These are phyloP conservation scores for Lagenaria siceraria DNA, from an alignment of 306 rosid species.

Conservation along the genomic window DNA sequence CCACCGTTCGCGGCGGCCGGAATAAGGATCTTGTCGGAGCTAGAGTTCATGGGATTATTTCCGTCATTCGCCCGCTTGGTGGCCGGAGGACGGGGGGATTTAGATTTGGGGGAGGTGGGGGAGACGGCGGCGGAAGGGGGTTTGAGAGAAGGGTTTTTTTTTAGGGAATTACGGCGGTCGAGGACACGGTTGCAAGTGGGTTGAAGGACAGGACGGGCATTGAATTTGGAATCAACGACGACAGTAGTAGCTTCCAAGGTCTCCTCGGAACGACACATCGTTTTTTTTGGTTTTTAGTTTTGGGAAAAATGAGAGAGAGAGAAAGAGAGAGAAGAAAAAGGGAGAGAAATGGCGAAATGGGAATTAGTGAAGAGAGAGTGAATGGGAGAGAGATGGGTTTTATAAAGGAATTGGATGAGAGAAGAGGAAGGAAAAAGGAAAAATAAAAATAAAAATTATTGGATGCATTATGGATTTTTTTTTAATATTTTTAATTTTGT, in stretches of 20 bases:
- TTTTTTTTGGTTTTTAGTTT: not conserved
- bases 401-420: not conserved
- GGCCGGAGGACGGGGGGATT: slow-evolving; percentile 73
- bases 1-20: slow-evolving; percentile 17
- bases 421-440: not conserved
- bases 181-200: slow-evolving; percentile 73
- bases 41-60: slow-evolving; percentile 41
- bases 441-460: too few relatives aligned
- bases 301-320: not conserved
- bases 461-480: too few relatives aligned
- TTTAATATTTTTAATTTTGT: too few relatives aligned
- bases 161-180: slow-evolving; percentile 50
- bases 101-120: slow-evolving; percentile 48
- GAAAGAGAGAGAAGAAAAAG: not conserved
- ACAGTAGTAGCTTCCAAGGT: slow-evolving; percentile 27
- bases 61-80: slow-evolving; percentile 54
- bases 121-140: slow-evolving; percentile 26
- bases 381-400: not conserved
- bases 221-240: slow-evolving; percentile 33
- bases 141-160: slow-evolving; percentile 30
- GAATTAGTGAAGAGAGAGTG: not conserved
- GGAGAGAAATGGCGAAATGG: not conserved
- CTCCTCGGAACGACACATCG: slow-evolving; percentile 66
- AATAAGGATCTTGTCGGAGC: slow-evolving; percentile 48
- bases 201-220: slow-evolving; percentile 76